These are phyloP conservation scores for Colletotrichum sublineola DNA, from an alignment of 2,329 filamentous ascomycete genomes.

Conservation along the genomic window DNA sequence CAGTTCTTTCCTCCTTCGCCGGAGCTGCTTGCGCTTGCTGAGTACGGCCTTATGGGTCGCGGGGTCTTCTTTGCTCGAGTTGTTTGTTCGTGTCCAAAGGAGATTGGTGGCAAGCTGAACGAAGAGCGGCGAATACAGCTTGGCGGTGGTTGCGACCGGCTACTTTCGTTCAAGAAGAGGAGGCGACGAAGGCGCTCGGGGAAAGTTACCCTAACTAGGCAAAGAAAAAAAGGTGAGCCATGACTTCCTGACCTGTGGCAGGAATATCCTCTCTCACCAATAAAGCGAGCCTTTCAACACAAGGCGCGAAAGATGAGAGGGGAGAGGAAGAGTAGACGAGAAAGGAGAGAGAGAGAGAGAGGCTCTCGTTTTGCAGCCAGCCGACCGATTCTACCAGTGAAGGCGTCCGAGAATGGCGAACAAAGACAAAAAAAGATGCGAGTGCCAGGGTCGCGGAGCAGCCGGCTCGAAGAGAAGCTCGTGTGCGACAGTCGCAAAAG, in stretches of 20 bases:
- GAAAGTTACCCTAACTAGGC: constrained; percentile 23
- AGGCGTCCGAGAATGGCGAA: constrained; percentile 66
- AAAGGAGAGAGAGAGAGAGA: constrained; percentile 1
- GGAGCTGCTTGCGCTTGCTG: constrained; percentile 52
- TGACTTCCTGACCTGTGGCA: constrained; percentile 38
- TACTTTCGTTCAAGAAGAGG: constrained; percentile 17
- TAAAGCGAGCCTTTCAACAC: constrained; percentile 15
- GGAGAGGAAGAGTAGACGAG: constrained; percentile 6
- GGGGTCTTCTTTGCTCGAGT: constrained; percentile 38
- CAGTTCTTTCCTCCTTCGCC: constrained; percentile 51
- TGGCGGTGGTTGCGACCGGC: constrained; percentile 59
- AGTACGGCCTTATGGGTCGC: constrained; percentile 46
- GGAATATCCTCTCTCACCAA: constrained; percentile 42
- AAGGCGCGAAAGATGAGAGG: not conserved
- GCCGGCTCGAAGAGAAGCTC: constrained; percentile 51
- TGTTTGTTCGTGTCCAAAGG: constrained; percentile 52
- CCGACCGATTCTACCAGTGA: constrained; percentile 64
- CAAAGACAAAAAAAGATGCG: constrained; percentile 34
- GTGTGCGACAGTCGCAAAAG: constrained; percentile 41
- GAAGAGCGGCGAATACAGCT: constrained; percentile 80
- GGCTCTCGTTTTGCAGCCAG: constrained; percentile 27
- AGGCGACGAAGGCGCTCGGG: constrained; percentile 17
- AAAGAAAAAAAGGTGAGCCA: constrained; percentile 38
- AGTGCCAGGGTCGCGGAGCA: constrained; percentile 54
- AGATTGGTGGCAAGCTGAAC: constrained; percentile 66